phyloP scores from a whole-genome alignment of 352 stramenopile species.

The Blastocystis sp. region DNA sequence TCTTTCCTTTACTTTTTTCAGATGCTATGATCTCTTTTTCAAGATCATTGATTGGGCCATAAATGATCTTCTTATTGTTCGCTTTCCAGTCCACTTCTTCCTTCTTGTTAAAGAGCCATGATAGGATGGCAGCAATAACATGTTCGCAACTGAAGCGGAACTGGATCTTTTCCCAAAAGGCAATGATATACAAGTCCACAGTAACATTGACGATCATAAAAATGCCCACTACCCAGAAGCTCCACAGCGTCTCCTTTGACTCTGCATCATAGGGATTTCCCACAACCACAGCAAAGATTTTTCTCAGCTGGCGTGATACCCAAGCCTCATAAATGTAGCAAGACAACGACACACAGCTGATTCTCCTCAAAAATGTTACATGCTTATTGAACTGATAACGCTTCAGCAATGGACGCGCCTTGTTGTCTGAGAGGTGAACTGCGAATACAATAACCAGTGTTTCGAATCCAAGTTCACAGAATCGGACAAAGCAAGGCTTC shows the following conservation, averaged over 20 bases:
- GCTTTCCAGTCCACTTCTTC: slow-evolving; percentile 43
- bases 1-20: slow-evolving; percentile 19
- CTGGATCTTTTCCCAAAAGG: slow-evolving; percentile 1
- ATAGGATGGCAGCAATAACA: slow-evolving; percentile 26
- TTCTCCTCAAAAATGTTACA: slow-evolving; percentile 12
- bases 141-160: slow-evolving; percentile 48
- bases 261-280: slow-evolving; percentile 9
- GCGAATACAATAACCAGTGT: neutral
- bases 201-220: slow-evolving; percentile 42
- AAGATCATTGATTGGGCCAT: slow-evolving; percentile 5
- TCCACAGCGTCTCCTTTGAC: neutral
- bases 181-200: slow-evolving; percentile 10
- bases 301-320: neutral
- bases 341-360: neutral
- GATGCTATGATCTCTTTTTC: slow-evolving; percentile 28
- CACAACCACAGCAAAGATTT: slow-evolving; percentile 16
- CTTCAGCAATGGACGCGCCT: neutral
- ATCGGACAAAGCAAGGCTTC: slow-evolving; percentile 36
- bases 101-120: slow-evolving; percentile 19
- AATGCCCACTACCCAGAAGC: neutral
- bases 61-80: slow-evolving; percentile 60
- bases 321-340: slow-evolving; percentile 51
- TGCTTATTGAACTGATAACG: slow-evolving; percentile 34
- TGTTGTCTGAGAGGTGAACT: neutral
- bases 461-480: slow-evolving; percentile 2